phyloP scores from a whole-genome alignment of 805 yeast species.

The Teunomyces pallodes region DNA sequence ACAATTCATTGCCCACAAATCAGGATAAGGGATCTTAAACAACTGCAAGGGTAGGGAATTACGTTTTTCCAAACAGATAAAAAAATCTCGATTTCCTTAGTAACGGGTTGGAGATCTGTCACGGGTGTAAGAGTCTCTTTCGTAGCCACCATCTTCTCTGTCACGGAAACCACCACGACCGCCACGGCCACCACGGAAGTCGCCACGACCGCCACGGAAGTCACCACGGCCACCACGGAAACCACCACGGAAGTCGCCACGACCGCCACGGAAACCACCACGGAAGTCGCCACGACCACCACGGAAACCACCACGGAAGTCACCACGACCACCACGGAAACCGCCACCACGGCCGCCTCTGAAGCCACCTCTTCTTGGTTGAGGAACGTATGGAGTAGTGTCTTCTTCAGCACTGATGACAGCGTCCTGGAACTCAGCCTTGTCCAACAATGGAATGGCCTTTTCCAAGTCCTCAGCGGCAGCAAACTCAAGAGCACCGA shows the following conservation, averaged over 20 bases:
- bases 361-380: constrained; percentile 43
- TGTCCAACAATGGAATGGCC: constrained; percentile 73
- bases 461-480: constrained; percentile 71
- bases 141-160: constrained; percentile 41
- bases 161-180: constrained; percentile 28
- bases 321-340: constrained; percentile 46
- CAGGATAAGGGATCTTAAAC: constrained; percentile 4
- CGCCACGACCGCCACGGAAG: constrained; percentile 30
- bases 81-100: constrained; percentile 23
- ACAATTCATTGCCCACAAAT: constrained; percentile 4
- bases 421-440: constrained; percentile 67
- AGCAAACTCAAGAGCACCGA: constrained; percentile 53
- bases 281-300: constrained; percentile 27
- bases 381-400: constrained; percentile 55
- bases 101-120: constrained; percentile 77
- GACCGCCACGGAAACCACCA: constrained; percentile 32
- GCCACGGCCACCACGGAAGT: constrained; percentile 30
- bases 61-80: constrained; percentile 1
- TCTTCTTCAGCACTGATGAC: constrained; percentile 77
- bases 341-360: constrained; percentile 40
- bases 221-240: constrained; percentile 40
- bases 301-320: constrained; percentile 31
- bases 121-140: constrained; percentile 42
- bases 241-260: constrained; percentile 35
- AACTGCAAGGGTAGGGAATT: neutral